Conservation (phyloP, 2,329 filamentous ascomycete genomes). For the Zymoseptoria tritici region DNA sequence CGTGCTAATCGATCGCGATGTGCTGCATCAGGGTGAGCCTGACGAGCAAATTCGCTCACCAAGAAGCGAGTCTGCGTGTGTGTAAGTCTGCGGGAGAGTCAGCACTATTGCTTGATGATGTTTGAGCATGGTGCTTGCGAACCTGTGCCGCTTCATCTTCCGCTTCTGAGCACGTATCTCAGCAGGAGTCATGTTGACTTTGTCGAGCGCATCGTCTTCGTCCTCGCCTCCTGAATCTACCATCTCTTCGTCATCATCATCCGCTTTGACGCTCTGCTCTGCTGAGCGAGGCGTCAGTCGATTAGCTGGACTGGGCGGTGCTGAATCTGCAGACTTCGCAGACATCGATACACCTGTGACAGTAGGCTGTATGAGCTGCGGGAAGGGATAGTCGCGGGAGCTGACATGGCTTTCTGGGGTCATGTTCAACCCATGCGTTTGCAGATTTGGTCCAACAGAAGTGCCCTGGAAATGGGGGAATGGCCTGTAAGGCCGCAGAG, state of each 20-base stretch:
- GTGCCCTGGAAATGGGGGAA: conserved; percentile 36
- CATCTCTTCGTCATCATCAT: conserved; percentile 35
- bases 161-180: conserved; percentile 44
- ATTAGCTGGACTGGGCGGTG: conserved; percentile 40
- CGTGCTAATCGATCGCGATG: conserved; percentile 79
- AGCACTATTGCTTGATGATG: conserved; percentile 8
- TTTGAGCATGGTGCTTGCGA: conserved; percentile 14
- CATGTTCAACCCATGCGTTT: not conserved
- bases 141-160: conserved; percentile 72
- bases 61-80: conserved; percentile 96
- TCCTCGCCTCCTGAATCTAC: conserved; percentile 30
- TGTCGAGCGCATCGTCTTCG: conserved; percentile 22
- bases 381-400: not conserved
- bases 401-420: not conserved
- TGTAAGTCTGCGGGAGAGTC: conserved; percentile 57
- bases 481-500: conserved; percentile 38
- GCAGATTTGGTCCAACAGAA: conserved; percentile 4
- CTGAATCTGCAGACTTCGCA: conserved; percentile 35
- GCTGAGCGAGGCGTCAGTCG: conserved; percentile 40
- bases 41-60: conserved; percentile 94
- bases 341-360: not conserved
- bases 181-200: conserved; percentile 36
- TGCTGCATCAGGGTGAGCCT: conserved; percentile 86
- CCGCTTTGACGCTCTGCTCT: conserved; percentile 23
- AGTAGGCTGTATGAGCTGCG: not conserved